Conservation (phyloP, 106 monocot species). For the Narthecium ossifragum region DNA sequence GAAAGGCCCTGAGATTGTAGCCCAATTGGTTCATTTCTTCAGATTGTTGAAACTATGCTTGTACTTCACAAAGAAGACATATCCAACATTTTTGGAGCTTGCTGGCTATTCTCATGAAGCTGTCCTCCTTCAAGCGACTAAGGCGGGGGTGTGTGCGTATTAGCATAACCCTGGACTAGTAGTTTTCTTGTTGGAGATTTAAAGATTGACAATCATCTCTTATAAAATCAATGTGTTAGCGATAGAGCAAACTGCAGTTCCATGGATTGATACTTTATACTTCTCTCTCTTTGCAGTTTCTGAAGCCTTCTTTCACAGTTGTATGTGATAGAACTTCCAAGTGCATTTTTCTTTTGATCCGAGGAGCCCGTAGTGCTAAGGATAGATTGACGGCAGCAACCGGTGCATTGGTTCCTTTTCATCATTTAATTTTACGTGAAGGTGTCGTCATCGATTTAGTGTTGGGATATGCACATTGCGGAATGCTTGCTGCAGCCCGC, state of each 20-base stretch:
- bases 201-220: background rate
- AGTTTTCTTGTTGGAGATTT: background rate
- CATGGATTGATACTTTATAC: background rate
- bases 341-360: slow-evolving; percentile 43
- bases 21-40: slow-evolving; percentile 22
- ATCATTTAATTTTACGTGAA: slow-evolving; percentile 40
- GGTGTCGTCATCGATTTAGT: slow-evolving; percentile 37
- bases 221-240: background rate
- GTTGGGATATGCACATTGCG: slow-evolving; percentile 62
- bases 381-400: slow-evolving; percentile 57
- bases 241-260: background rate
- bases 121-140: slow-evolving; percentile 41
- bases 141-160: slow-evolving; percentile 52
- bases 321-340: slow-evolving; percentile 32
- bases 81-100: slow-evolving; percentile 32
- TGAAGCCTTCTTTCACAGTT: slow-evolving; percentile 55
- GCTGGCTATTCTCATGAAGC: slow-evolving; percentile 32
- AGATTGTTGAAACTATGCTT: slow-evolving; percentile 42
- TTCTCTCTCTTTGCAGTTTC: slow-evolving; percentile 27
- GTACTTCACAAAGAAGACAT: slow-evolving; percentile 49
- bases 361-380: slow-evolving; percentile 54
- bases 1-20: slow-evolving; percentile 32
- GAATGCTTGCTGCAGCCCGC: slow-evolving; percentile 59
- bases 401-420: slow-evolving; percentile 55
- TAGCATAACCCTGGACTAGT: background rate